A percentile compares a stretch with the other conserved stretches of the same genome.
phyloP scores from a whole-genome alignment of 108 stramenopile genomes.

The Conticribra guillardii region DNA sequence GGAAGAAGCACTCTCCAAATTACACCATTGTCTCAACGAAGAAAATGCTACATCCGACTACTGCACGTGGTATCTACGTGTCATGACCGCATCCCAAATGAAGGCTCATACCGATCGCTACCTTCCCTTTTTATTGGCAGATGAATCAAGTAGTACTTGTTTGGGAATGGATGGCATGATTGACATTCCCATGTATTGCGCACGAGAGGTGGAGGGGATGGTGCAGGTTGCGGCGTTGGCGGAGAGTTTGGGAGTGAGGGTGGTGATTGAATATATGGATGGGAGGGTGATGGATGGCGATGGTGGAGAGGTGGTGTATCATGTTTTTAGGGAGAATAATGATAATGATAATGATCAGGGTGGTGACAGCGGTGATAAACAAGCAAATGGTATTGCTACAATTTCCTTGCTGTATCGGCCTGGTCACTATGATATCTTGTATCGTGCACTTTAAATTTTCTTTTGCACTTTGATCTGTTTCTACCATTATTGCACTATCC shows the following conservation, averaged over 20 bases:
- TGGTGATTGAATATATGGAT: constrained; percentile 83
- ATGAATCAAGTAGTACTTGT: constrained; percentile 19
- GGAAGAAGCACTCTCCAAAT: background rate
- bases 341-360: constrained; percentile 13
- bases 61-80: constrained; percentile 86
- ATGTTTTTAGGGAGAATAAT: constrained; percentile 58
- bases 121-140: constrained; percentile 59
- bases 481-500: too few relatives aligned
- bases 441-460: too few relatives aligned
- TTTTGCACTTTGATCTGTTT: too few relatives aligned
- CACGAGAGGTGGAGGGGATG: constrained; percentile 74
- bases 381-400: constrained; percentile 6
- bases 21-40: constrained; percentile 60
- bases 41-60: constrained; percentile 81
- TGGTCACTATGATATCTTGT: constrained; percentile 89
- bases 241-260: constrained; percentile 71
- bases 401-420: constrained; percentile 82
- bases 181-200: constrained; percentile 70
- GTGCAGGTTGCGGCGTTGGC: constrained; percentile 81
- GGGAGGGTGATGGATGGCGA: constrained; percentile 52
- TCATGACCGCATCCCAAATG: constrained; percentile 72
- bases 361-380: background rate
- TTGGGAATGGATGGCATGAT: background rate
- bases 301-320: constrained; percentile 32
- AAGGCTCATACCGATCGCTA: constrained; percentile 77